phyloP scores from a whole-genome alignment of 768 basidiomycete species.

The Xerocomellus intermedius region DNA sequence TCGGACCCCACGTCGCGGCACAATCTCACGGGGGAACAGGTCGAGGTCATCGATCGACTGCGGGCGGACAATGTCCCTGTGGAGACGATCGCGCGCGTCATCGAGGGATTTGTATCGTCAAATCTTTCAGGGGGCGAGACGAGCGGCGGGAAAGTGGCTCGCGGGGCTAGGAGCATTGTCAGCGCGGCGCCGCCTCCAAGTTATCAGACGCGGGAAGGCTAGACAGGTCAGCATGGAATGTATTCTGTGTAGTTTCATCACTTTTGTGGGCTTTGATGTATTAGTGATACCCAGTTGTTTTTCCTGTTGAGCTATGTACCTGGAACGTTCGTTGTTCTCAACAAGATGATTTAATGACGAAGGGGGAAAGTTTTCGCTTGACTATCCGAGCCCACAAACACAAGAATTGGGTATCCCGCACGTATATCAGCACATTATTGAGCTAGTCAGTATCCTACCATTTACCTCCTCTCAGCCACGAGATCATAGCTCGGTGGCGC shows the following conservation, averaged over 20 bases:
- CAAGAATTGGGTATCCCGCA: not conserved
- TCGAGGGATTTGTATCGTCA: slow-evolving; percentile 7
- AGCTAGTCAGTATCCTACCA: not conserved
- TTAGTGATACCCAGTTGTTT: not conserved
- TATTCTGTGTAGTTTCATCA: not conserved
- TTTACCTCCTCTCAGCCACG: not conserved
- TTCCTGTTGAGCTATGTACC: not conserved
- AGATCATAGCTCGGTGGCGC: slow-evolving; percentile 16
- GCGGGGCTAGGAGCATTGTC: not conserved
- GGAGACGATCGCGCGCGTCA: slow-evolving; percentile 17
- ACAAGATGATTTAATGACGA: not conserved
- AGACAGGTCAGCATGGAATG: not conserved
- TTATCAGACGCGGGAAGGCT: slow-evolving; percentile 13
- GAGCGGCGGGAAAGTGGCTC: not conserved
- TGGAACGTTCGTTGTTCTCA: not conserved
- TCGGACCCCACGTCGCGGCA: not conserved
- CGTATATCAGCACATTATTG: not conserved
- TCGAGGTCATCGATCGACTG: slow-evolving; percentile 12
- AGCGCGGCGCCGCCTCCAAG: slow-evolving; percentile 20
- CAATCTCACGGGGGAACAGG: slow-evolving; percentile 14
- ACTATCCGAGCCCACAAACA: not conserved
- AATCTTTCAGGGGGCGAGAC: not conserved
- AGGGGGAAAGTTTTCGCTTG: not conserved
- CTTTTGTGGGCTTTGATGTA: not conserved
- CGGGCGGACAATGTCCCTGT: slow-evolving; percentile 5